Conservation (phyloP, 805 yeast genomes). For the Saturnispora diversa region DNA sequence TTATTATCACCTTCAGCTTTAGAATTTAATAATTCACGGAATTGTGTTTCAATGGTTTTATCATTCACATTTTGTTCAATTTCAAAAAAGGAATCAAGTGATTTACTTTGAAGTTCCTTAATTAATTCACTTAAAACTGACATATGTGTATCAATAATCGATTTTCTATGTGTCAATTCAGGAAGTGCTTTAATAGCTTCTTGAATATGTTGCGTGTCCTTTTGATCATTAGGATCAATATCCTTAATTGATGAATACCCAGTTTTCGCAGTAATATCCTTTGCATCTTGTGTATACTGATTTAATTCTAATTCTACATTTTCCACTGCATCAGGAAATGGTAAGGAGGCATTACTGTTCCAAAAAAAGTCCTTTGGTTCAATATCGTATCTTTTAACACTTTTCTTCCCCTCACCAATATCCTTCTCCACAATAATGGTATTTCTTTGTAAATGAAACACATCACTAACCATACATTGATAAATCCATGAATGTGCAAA, state of each 20-base stretch:
- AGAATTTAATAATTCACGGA: constrained; percentile 46
- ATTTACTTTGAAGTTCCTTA: constrained; percentile 76
- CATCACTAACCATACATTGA: constrained; percentile 93
- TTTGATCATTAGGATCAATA: constrained; percentile 49
- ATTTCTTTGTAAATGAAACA: constrained; percentile 72
- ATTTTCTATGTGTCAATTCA: constrained; percentile 80
- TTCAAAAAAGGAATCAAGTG: constrained; percentile 85
- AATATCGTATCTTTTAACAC: constrained; percentile 65
- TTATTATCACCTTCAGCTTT: constrained; percentile 46
- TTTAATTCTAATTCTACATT: constrained; percentile 81
- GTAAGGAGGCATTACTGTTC: constrained; percentile 72
- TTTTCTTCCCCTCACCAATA: constrained; percentile 26
- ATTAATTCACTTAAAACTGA: constrained; percentile 80
- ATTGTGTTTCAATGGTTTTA: constrained; percentile 50
- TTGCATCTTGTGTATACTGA: constrained; percentile 79
- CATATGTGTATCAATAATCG: constrained; percentile 93
- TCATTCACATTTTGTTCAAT: constrained; percentile 77
- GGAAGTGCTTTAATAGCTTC: constrained; percentile 90
- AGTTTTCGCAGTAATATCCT: constrained; percentile 71
- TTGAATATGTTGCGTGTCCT: constrained; percentile 61
- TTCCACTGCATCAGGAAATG: constrained; percentile 99
- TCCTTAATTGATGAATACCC: constrained; percentile 68
- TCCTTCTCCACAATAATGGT: constrained; percentile 54
- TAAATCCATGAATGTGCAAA: constrained; percentile 96
- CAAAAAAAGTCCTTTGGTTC: constrained; percentile 94